Conservation (phyloP, 169 alveolate species). For the Blepharisma undulans region DNA sequence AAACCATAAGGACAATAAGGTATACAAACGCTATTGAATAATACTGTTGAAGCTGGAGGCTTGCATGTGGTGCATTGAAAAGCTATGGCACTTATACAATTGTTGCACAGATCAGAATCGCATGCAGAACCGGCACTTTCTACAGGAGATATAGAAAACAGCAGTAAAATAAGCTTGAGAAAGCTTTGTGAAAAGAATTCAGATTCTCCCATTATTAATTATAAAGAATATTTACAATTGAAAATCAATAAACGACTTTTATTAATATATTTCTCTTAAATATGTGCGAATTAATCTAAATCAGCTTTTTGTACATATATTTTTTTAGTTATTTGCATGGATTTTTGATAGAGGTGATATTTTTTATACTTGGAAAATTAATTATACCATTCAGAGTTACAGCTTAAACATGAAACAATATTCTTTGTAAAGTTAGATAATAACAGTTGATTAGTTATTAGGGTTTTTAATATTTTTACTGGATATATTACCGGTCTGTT, state of each 20-base stretch:
- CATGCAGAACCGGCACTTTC: neutral
- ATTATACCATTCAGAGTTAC: neutral
- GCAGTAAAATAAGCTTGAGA: neutral
- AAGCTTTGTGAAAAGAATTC: neutral
- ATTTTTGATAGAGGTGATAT: neutral
- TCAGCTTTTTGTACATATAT: neutral
- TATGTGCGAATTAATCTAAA: neutral
- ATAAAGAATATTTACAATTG: neutral
- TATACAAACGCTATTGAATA: neutral
- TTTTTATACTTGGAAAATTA: neutral
- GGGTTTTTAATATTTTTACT: neutral
- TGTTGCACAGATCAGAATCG: neutral
- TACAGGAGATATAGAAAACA: neutral
- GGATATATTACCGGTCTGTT: neutral
- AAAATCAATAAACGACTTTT: too few species aligned
- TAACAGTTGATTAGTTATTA: neutral
- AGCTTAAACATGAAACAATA: too few species aligned
- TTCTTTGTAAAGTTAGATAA: neutral
- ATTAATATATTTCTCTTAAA: neutral
- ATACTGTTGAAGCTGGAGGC: neutral
- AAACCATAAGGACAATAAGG: neutral
- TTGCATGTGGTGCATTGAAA: neutral
- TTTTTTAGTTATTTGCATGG: neutral
- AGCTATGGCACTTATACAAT: neutral
- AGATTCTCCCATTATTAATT: neutral